Evolutionary conservation across 2,329 filamentous ascomycete species (phyloP).

Genomic region (Ophiostoma sp.): DNA sequence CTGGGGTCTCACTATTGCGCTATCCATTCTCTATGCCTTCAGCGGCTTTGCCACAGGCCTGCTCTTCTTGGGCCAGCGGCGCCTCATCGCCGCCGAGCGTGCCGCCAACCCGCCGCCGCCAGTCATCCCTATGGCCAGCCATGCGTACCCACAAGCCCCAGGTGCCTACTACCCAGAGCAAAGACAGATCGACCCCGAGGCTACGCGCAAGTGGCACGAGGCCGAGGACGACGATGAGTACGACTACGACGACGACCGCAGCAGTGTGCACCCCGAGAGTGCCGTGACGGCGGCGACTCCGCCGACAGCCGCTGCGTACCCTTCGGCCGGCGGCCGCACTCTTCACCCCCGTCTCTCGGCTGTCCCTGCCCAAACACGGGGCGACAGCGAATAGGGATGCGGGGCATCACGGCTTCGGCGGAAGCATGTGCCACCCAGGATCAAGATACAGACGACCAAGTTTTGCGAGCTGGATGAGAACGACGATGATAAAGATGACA

Average conservation of each 20-base stretch:
- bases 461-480: slow-evolving; percentile 6
- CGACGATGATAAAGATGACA: slow-evolving; percentile 1
- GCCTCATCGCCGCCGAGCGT: slow-evolving; percentile 8
- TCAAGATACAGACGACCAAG: slow-evolving; percentile 15
- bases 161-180: background rate
- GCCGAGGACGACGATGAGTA: slow-evolving; percentile 15
- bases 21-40: slow-evolving; percentile 66
- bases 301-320: background rate
- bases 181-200: slow-evolving; percentile 5
- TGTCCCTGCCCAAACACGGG: background rate
- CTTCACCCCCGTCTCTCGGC: background rate
- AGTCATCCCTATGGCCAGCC: background rate
- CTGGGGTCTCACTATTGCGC: slow-evolving; percentile 77
- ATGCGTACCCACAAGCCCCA: background rate
- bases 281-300: background rate
- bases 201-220: slow-evolving; percentile 10
- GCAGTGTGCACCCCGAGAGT: background rate
- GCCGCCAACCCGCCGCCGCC: background rate
- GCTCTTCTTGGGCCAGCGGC: slow-evolving; percentile 56
- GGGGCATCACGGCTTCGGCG: slow-evolving; percentile 26
- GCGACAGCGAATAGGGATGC: slow-evolving; percentile 24
- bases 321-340: background rate
- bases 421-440: slow-evolving; percentile 23
- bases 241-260: slow-evolving; percentile 8
- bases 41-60: slow-evolving; percentile 53